Evolutionary conservation across 306 rosid genomes (phyloP).

Genomic region (Vicia villosa): DNA sequence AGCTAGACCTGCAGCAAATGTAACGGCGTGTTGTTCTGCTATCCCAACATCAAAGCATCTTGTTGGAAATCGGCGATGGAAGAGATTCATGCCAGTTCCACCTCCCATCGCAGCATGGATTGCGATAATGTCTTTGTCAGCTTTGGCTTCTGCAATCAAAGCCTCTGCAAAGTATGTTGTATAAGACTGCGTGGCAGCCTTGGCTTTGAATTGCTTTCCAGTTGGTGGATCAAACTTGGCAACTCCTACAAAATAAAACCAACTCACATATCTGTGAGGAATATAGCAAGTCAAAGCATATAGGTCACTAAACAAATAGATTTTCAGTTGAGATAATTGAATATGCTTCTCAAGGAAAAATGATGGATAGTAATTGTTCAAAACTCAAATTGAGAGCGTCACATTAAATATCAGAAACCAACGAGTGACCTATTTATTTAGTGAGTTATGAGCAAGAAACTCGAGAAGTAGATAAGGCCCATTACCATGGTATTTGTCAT

Average conservation of each 20-base stretch:
- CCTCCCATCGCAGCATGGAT: slow-evolving; percentile 99
- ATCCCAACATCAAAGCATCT: slow-evolving; percentile 98
- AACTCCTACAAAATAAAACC: slow-evolving; percentile 67
- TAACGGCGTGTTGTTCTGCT: slow-evolving; percentile 98
- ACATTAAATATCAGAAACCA: slow-evolving; percentile 6
- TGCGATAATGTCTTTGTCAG: slow-evolving; percentile 74
- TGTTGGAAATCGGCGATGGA: slow-evolving; percentile 85
- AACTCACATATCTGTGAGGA: slow-evolving; percentile 21
- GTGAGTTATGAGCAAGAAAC: background rate
- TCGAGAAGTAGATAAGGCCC: background rate
- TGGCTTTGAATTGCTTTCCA: slow-evolving; percentile 80
- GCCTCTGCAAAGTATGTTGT: slow-evolving; percentile 97
- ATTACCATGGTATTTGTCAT: slow-evolving; percentile 94
- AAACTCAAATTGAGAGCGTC: background rate
- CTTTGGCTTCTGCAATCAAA: slow-evolving; percentile 93
- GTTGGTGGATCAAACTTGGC: slow-evolving; percentile 88
- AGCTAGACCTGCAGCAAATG: slow-evolving; percentile 96
- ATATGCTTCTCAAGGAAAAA: slow-evolving; percentile 28
- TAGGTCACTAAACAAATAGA: background rate
- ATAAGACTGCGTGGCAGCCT: slow-evolving; percentile 74
- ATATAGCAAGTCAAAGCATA: slow-evolving; percentile 22
- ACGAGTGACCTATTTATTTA: slow-evolving; percentile 7
- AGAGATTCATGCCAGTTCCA: slow-evolving; percentile 97
- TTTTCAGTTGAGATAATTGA: background rate
- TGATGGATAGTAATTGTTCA: slow-evolving; percentile 12